Base-by-base conservation (phyloP, 257 asterid species). In the Voacanga thouarsii region DNA sequence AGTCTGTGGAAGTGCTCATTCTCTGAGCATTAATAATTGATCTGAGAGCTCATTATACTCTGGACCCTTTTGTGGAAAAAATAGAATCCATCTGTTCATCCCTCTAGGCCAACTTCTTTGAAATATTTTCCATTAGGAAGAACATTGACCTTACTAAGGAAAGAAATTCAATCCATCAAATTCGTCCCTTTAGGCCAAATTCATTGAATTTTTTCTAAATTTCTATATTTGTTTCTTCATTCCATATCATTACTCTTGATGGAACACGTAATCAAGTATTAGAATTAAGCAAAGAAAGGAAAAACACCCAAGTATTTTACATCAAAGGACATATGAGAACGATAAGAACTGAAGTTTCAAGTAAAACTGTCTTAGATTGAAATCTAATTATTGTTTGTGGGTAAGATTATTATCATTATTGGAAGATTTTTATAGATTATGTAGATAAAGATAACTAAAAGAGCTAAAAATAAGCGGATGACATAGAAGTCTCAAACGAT, bases 171-270 rank as follows among this genome's bases (percentile, higher is more conserved):
- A 2, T 15, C 23, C 15, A 53, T 53, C 59, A 16, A 53, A 33
- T 33, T 33, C 37, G 2, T 53, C 59, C 59, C 21, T 53, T 12
- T 7, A 16, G 59, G 59, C 59, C 59, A 18, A 55, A 55, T 72
- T 24, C 18, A 19, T 44, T 21, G 5, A 19, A 4, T 59, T 3
- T 37, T 41, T 43, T 26, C 8, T 7, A 24, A 11, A 51, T 72
- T 19, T 19, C 28, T 41, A 19, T 6, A 51, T 30, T 30, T 2
- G 12, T 30, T 53, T 43, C 33, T 53, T 8, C 15, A 23, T n/a
- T 69, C 15, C 3, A 49, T 71, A 12, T 45, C 21, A 71, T 12
- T n/a, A 71, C 59, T 71, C 53, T 71, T 70, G 77, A 57, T 49
- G 57, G 23, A 57, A 50, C 1, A 79, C 14, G 11, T 37, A 56